These are phyloP conservation scores for Cytidiella melzeri DNA, from an alignment of 768 basidiomycete genomes.

Conservation along the genomic window DNA sequence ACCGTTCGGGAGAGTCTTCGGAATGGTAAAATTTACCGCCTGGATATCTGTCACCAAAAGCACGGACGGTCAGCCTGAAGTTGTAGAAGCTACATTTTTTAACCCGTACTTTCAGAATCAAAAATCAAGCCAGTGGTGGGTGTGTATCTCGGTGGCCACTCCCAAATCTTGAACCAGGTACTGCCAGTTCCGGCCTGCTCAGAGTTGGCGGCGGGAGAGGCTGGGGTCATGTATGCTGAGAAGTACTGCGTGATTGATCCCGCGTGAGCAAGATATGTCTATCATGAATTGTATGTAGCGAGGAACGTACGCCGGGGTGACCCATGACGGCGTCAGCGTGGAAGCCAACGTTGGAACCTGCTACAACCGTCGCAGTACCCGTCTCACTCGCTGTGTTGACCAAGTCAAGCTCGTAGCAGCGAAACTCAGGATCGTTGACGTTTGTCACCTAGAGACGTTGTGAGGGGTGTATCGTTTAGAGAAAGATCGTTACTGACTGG, in stretches of 20 bases:
- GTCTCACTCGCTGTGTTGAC: conserved; percentile 17
- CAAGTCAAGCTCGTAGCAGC: conserved; percentile 26
- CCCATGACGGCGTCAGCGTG: conserved; percentile 23
- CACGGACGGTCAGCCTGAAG: conserved; percentile 1
- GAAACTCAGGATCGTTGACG: conserved; percentile 21
- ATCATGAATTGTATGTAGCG: not conserved
- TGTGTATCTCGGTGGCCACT: conserved; percentile 21
- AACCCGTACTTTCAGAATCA: conserved; percentile 15
- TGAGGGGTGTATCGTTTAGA: not conserved
- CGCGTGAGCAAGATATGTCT: not conserved
- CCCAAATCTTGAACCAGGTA: conserved; percentile 41
- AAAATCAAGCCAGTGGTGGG: conserved; percentile 18
- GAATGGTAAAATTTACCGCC: conserved; percentile 23
- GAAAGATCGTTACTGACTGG: conserved; percentile 15
- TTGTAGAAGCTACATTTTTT: not conserved
- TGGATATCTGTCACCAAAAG: conserved; percentile 1
- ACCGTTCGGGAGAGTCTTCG: conserved; percentile 22
- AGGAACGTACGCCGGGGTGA: conserved; percentile 16
- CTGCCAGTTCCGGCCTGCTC: conserved; percentile 32
- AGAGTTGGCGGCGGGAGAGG: conserved; percentile 18
- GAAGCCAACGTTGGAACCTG: conserved; percentile 24
- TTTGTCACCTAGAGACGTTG: conserved; percentile 18
- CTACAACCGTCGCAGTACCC: conserved; percentile 18
- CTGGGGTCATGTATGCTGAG: conserved; percentile 26
- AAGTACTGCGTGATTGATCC: conserved; percentile 15